Percentiles rank a stretch among this genome's conserved stretches.
Evolutionary conservation across 2,329 filamentous ascomycete genomes (phyloP).

Genomic region (Teratosphaeria gauchensis): DNA sequence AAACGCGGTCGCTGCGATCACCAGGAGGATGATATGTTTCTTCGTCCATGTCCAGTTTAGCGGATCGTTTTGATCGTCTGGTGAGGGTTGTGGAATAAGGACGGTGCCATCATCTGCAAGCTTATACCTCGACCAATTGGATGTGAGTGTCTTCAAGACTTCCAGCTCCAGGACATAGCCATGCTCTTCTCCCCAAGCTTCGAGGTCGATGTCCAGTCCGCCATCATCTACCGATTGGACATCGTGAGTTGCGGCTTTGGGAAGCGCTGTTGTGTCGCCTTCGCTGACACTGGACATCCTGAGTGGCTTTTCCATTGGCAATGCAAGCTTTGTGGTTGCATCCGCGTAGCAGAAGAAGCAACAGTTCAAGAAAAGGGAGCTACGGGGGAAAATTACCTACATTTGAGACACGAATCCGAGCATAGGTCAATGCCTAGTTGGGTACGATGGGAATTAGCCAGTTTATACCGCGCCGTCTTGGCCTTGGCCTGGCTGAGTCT

Average conservation of each 20-base stretch:
- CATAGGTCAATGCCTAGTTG: not conserved
- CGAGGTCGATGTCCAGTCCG: constrained; percentile 13
- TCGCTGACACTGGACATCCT: not conserved
- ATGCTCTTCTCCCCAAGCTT: constrained; percentile 17
- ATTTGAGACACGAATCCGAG: not conserved
- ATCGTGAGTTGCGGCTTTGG: not conserved
- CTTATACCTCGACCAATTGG: constrained; percentile 27
- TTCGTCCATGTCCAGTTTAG: constrained; percentile 21
- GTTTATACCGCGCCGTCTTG: not conserved
- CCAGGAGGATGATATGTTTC: constrained; percentile 30
- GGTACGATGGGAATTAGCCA: not conserved
- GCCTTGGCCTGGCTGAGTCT: not conserved
- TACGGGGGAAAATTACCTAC: not conserved
- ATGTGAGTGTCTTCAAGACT: constrained; percentile 23
- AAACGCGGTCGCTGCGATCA: constrained; percentile 24
- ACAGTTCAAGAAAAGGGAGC: not conserved
- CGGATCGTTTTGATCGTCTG: constrained; percentile 9
- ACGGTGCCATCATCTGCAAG: constrained; percentile 8
- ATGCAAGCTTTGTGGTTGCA: not conserved
- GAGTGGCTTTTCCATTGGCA: not conserved
- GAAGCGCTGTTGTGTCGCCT: not conserved
- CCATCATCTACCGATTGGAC: not conserved
- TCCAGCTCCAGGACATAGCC: constrained; percentile 27
- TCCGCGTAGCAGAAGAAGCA: not conserved
- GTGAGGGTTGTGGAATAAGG: constrained; percentile 11